A percentile compares a stretch with the other conserved stretches of the same genome.
Evolutionary conservation across 2,329 filamentous ascomycete genomes (phyloP).

Genomic region (Metarhizium guizhouense): DNA sequence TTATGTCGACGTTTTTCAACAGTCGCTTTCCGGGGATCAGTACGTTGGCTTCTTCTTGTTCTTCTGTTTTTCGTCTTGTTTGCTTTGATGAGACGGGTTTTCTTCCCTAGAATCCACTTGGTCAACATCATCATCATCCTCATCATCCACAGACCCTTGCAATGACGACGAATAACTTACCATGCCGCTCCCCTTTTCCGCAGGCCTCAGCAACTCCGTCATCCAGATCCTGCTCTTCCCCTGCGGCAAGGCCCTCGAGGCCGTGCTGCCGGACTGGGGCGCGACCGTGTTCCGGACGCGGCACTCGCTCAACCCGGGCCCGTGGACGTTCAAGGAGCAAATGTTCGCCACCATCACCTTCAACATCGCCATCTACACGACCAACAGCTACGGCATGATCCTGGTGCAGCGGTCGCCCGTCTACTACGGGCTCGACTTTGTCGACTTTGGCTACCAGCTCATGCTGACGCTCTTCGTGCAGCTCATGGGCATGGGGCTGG

Average conservation of each 20-base stretch:
- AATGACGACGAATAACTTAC: not conserved
- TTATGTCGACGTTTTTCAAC: slow-evolving; percentile 32
- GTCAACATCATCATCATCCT: too few relatives aligned
- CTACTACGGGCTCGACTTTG: slow-evolving; percentile 32
- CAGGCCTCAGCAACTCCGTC: slow-evolving; percentile 24
- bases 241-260: slow-evolving; percentile 33
- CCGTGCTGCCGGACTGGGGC: slow-evolving; percentile 34
- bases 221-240: slow-evolving; percentile 39
- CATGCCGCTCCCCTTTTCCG: not conserved
- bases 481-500: slow-evolving; percentile 46
- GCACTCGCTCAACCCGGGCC: slow-evolving; percentile 41
- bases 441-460: slow-evolving; percentile 36
- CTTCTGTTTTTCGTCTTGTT: too few relatives aligned
- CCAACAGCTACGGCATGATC: slow-evolving; percentile 39
- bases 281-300: slow-evolving; percentile 30
- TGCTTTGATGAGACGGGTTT: too few relatives aligned
- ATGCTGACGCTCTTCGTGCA: slow-evolving; percentile 37
- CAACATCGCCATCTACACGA: slow-evolving; percentile 37
- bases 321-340: slow-evolving; percentile 51
- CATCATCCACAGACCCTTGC: not conserved
- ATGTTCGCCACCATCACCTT: slow-evolving; percentile 51
- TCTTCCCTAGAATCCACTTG: not conserved
- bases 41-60: not conserved
- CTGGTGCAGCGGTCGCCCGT: slow-evolving; percentile 35
- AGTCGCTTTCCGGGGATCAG: slow-evolving; percentile 28